Percentiles rank a stretch among this genome's conserved stretches.
Evolutionary conservation across 495 filamentous ascomycete species (phyloP).

Genomic region (Cercophora samala): DNA sequence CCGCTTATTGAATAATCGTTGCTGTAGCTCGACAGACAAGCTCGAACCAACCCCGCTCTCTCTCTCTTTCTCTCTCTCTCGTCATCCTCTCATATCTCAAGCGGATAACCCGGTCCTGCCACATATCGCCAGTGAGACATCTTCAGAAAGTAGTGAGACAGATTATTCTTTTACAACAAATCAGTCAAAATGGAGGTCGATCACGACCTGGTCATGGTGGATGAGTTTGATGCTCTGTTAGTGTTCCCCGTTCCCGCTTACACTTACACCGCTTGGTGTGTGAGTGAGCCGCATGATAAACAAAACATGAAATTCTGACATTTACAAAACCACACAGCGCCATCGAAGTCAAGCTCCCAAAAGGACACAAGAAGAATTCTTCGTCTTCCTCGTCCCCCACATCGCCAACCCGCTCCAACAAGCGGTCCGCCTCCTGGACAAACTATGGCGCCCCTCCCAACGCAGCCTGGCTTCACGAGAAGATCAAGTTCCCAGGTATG

Average conservation of each 20-base stretch:
- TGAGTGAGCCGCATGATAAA: not conserved
- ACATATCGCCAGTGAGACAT: not conserved
- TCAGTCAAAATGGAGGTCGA: constrained; percentile 22
- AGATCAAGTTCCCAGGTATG: constrained; percentile 33
- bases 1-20: not conserved
- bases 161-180: not conserved
- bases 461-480: constrained; percentile 19
- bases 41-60: not conserved
- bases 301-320: not conserved
- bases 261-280: not conserved
- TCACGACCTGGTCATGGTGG: constrained; percentile 39
- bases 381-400: not conserved
- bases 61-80: not conserved
- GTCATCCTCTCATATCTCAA: not conserved
- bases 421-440: constrained; percentile 6
- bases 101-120: not conserved
- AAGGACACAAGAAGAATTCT: constrained; percentile 1
- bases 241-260: constrained; percentile 1
- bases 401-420: constrained; percentile 2
- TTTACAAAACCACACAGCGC: constrained; percentile 9
- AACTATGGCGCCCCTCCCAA: not conserved
- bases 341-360: constrained; percentile 20
- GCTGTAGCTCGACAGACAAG: not conserved
- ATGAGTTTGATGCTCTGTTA: constrained; percentile 50
- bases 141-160: not conserved